Base-by-base conservation (phyloP, 331 rosid species). In the Phaseolus coccineus region DNA sequence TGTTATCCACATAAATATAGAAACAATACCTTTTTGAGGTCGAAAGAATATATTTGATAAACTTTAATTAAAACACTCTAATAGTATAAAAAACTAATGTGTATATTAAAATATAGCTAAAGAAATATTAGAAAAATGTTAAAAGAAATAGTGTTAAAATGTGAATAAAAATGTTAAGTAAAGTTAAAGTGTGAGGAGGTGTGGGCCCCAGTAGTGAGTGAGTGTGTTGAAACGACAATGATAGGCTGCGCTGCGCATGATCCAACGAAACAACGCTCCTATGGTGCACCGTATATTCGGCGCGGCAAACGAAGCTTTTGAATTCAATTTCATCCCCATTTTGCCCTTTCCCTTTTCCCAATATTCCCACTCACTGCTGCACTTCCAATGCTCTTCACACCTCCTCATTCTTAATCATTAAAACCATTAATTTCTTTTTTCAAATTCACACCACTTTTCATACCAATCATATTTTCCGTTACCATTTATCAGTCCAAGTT, bases 271-370 rank as follows among this genome's bases (percentile, higher is more conserved):
- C 14, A 61, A 61, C 7, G 47, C 28, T 44, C 66, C 79, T 74
- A 61, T 73, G 74, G 62, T 52, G 58, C 9, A 52, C 57, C 73
- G 83, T 37, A 72, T 37, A 35, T 24, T 73, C 79, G 37, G 79
- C 80, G 80, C 84, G 76, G 83, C 59, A 71, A 51, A 37, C 4
- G 10, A 27, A 27, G 8, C 70, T 74, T 81, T 74, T 9, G 69
- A 81, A 77, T 52, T 22, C 62, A 39, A 22, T 51, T 39, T 0
- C 0, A 0, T 80, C 27, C 28, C 83, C 1, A 8, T 52, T 37
- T 6, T 80, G 27, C 84, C 65, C 84, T 73, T 62, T 1, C 1
- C 8, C 1, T 70, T 33, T 69, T 24, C 24, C 11, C 0, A 42
- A 42, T 30, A 57, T 69, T 69, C 53, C 76, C 66, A 11, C 51